Evolutionary conservation across 176 grass and related monocot species (phyloP).

Genomic region (Lolium rigidum): DNA sequence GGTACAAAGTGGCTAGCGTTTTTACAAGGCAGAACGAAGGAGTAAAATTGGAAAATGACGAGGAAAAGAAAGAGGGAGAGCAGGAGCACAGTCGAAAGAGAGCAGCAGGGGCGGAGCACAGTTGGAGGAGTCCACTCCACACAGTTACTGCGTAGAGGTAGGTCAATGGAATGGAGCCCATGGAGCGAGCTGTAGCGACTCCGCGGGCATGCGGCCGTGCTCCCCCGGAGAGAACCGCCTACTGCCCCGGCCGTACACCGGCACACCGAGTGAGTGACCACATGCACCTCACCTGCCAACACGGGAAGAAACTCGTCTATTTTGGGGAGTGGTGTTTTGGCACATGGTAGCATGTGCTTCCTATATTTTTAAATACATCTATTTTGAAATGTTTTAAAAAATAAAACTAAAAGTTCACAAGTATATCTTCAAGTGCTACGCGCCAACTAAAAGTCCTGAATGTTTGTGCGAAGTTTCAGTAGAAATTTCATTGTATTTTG

Average conservation of each 20-base stretch:
- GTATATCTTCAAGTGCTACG: too few relatives aligned
- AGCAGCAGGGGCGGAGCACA: too few relatives aligned
- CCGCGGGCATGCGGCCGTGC: background rate
- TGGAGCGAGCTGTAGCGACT: background rate
- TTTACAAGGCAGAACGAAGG: too few relatives aligned
- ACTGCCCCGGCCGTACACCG: background rate
- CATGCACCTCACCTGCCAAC: slow-evolving; percentile 4
- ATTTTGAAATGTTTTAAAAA: too few relatives aligned
- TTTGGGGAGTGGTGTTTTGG: background rate
- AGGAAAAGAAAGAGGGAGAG: background rate
- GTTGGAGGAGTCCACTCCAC: background rate
- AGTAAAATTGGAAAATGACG: background rate
- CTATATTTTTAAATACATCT: too few relatives aligned
- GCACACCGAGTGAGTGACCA: background rate
- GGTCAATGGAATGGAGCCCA: background rate
- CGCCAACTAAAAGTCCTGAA: too few relatives aligned
- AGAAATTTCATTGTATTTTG: too few relatives aligned
- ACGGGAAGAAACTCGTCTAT: background rate
- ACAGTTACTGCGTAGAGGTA: background rate
- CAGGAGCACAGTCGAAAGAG: too few relatives aligned
- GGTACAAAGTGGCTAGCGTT: too few relatives aligned
- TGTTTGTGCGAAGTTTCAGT: too few relatives aligned
- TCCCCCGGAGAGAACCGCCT: slow-evolving; percentile 14
- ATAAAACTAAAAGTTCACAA: too few relatives aligned
- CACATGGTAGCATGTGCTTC: too few relatives aligned